Percentiles rank a stretch among this genome's conserved stretches.
These are phyloP conservation scores for Fraxinus platypoda DNA, from an alignment of 305 asterid genomes.

Conservation along the genomic window DNA sequence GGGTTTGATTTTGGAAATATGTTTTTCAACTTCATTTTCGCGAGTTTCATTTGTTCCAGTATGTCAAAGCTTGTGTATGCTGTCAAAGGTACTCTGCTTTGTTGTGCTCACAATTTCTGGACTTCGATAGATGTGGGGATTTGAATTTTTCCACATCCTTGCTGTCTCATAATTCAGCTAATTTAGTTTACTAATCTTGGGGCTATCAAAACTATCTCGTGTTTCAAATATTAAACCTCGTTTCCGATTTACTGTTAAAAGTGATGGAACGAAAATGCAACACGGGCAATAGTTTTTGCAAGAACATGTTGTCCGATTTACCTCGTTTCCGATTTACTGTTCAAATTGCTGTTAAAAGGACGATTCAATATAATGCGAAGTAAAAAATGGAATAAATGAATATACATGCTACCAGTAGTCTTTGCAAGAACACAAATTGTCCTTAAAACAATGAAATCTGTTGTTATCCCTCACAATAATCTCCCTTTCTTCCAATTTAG, in stretches of 20 bases:
- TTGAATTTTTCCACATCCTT: neutral
- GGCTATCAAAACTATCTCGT: neutral
- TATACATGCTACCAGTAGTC: conserved; percentile 53
- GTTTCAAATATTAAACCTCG: neutral
- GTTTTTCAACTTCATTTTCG: neutral
- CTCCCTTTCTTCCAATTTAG: conserved; percentile 49
- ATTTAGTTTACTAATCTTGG: neutral
- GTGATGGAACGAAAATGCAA: neutral
- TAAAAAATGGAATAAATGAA: neutral
- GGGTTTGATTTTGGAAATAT: conserved; percentile 14
- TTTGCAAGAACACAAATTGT: conserved; percentile 60
- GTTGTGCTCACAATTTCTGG: neutral
- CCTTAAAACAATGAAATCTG: conserved; percentile 53
- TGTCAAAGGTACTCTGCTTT: neutral
- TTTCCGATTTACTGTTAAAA: neutral
- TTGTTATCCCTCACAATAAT: conserved; percentile 67
- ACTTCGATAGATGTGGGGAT: neutral
- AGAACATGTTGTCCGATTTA: no score
- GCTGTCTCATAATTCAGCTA: neutral
- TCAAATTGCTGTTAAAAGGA: neutral
- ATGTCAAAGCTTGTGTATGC: neutral
- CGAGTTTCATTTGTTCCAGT: neutral
- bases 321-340: no score
- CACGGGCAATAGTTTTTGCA: neutral
- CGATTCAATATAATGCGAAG: neutral